These are phyloP conservation scores for Stachybotrys chartarum DNA, from an alignment of 2,329 filamentous ascomycete species.

Conservation along the genomic window DNA sequence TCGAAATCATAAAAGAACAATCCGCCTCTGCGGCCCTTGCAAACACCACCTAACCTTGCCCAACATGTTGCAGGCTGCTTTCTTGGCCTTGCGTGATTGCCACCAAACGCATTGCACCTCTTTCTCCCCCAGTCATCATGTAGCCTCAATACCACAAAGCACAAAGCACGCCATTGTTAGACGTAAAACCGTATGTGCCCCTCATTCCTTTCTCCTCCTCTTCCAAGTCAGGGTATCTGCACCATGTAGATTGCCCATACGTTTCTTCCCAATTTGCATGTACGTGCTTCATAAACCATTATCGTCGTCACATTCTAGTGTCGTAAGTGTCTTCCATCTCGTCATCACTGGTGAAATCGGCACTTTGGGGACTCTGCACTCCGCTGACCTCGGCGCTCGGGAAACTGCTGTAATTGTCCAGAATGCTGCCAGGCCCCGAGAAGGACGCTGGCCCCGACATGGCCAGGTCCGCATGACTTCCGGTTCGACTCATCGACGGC, in stretches of 20 bases:
- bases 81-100: no score
- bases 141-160: no score
- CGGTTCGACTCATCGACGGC: constrained; percentile 53
- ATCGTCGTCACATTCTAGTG: not conserved
- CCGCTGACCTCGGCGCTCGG: constrained; percentile 41
- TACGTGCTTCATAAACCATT: not conserved
- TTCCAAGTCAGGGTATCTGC: no score
- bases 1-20: not conserved
- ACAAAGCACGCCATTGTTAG: no score
- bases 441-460: constrained; percentile 22
- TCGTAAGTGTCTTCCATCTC: constrained; percentile 38
- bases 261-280: no score
- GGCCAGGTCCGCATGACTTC: constrained; percentile 41
- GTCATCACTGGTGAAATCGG: constrained; percentile 47
- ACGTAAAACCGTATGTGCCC: no score
- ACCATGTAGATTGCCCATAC: no score
- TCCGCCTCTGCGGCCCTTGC: not conserved
- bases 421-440: constrained; percentile 23
- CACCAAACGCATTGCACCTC: no score
- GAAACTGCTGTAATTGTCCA: constrained; percentile 35
- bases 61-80: no score
- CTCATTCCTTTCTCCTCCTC: no score
- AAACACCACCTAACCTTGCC: no score
- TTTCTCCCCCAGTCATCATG: no score
- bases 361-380: constrained; percentile 42